Conservation (phyloP, 2,329 filamentous ascomycete genomes). For the Aspergillus sp. region DNA sequence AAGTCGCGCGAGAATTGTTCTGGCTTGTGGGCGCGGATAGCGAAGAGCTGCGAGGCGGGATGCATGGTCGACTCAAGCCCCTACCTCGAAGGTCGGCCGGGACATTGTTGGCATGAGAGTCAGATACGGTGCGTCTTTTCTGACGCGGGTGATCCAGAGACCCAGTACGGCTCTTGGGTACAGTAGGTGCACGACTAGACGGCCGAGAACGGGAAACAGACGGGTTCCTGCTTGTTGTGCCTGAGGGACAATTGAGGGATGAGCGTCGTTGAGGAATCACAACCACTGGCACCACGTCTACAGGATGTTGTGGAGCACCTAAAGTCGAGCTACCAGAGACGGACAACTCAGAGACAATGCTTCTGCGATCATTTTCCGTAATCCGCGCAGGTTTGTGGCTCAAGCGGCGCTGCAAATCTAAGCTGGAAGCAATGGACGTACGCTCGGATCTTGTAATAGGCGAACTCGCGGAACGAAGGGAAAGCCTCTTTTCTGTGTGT, state of each 20-base stretch:
- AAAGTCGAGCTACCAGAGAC: slow-evolving; percentile 33
- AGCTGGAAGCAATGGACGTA: slow-evolving; percentile 44
- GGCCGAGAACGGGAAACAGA: slow-evolving; percentile 40
- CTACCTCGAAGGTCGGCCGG: slow-evolving; percentile 30
- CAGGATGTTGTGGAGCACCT: slow-evolving; percentile 27
- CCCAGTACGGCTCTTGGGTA: slow-evolving; percentile 32
- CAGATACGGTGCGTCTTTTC: slow-evolving; percentile 42
- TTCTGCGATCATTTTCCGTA: slow-evolving; percentile 47
- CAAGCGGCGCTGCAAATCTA: slow-evolving; percentile 48
- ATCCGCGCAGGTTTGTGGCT: slow-evolving; percentile 53
- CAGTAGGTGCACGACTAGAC: slow-evolving; percentile 38
- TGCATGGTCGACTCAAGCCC: slow-evolving; percentile 27
- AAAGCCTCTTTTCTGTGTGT: slow-evolving; percentile 55
- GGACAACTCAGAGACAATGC: slow-evolving; percentile 43
- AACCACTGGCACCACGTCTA: slow-evolving; percentile 48
- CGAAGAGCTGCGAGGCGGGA: slow-evolving; percentile 45
- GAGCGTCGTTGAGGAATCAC: slow-evolving; percentile 49
- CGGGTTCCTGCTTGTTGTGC: slow-evolving; percentile 35
- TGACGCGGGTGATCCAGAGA: slow-evolving; percentile 33
- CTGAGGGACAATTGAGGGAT: slow-evolving; percentile 40
- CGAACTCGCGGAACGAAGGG: slow-evolving; percentile 50
- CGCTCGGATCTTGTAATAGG: slow-evolving; percentile 46
- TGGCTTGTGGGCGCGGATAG: slow-evolving; percentile 49
- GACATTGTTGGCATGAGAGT: slow-evolving; percentile 30
- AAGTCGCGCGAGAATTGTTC: slow-evolving; percentile 45